Conservation (phyloP, 176 grass and related monocot species). For the Carex scoparia region DNA sequence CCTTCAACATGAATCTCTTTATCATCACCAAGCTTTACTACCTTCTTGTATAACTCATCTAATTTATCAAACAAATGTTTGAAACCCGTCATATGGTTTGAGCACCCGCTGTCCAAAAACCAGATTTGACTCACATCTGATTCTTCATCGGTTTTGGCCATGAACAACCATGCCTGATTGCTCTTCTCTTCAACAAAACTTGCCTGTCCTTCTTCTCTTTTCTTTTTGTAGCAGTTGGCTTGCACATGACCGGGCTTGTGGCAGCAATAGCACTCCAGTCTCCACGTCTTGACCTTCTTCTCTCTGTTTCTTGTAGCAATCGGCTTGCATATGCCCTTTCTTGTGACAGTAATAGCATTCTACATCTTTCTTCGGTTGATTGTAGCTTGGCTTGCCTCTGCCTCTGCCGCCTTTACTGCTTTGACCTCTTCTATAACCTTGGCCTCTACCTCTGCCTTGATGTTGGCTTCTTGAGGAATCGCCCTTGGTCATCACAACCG, state of each 20-base stretch:
- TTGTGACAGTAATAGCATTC: background rate
- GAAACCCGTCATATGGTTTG: background rate
- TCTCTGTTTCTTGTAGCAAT: background rate
- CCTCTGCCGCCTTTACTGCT: background rate
- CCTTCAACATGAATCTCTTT: constrained; percentile 5
- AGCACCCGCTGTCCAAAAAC: background rate
- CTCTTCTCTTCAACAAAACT: background rate
- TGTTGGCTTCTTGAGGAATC: background rate
- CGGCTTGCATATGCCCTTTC: background rate
- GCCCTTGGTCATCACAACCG: background rate
- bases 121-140: background rate
- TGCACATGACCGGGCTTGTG: background rate
- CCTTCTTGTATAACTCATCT: background rate
- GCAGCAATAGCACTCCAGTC: background rate
- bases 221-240: background rate
- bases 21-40: background rate
- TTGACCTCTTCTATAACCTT: background rate
- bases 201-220: background rate
- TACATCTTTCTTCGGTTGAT: background rate
- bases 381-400: background rate
- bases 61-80: background rate
- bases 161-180: background rate
- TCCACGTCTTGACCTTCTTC: background rate
- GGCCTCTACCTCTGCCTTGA: background rate
- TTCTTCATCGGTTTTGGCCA: background rate